Conservation (phyloP, 1,284 basidiomycete genomes). For the Apiotrichum brassicae region DNA sequence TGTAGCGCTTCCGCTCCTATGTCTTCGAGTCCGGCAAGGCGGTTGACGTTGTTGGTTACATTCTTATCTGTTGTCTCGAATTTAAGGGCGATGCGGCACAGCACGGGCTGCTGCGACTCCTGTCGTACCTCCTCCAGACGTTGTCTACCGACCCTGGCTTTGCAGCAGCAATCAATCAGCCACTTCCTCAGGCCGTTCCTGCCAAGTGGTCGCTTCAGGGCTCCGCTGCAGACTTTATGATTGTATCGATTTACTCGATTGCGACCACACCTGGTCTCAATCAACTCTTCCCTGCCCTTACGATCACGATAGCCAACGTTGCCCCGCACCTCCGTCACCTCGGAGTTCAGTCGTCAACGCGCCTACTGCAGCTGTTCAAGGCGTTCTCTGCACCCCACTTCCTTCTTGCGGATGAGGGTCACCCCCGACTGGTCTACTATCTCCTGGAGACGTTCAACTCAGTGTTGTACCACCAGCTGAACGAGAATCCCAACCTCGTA, state of each 20-base stretch:
- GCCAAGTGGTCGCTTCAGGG: conserved; percentile 67
- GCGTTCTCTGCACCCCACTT: conserved; percentile 85
- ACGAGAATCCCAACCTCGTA: conserved; percentile 76
- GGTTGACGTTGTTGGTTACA: conserved; percentile 66
- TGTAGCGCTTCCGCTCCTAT: conserved; percentile 78
- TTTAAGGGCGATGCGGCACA: conserved; percentile 90
- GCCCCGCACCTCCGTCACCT: conserved; percentile 79
- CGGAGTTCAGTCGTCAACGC: conserved; percentile 70
- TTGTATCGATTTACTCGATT: conserved; percentile 84
- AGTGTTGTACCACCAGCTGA: conserved; percentile 60
- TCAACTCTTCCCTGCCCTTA: conserved; percentile 81
- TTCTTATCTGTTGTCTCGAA: conserved; percentile 72
- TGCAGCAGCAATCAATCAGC: conserved; percentile 57
- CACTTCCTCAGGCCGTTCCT: conserved; percentile 57
- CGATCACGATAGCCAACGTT: conserved; percentile 80
- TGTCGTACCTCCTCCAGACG: conserved; percentile 88
- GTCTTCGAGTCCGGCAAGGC: conserved; percentile 71
- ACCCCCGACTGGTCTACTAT: conserved; percentile 75
- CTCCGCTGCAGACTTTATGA: conserved; percentile 75
- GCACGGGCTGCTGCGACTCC: conserved; percentile 79
- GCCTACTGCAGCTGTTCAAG: conserved; percentile 77
- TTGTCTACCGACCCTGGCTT: conserved; percentile 77
- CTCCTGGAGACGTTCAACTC: conserved; percentile 79
- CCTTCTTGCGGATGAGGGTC: conserved; percentile 84
- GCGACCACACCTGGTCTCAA: conserved; percentile 81